Percentiles rank a stretch among this genome's conserved stretches.
Conservation (phyloP, 2,329 filamentous ascomycete species). For the Pseudogymnoascus sp. region DNA sequence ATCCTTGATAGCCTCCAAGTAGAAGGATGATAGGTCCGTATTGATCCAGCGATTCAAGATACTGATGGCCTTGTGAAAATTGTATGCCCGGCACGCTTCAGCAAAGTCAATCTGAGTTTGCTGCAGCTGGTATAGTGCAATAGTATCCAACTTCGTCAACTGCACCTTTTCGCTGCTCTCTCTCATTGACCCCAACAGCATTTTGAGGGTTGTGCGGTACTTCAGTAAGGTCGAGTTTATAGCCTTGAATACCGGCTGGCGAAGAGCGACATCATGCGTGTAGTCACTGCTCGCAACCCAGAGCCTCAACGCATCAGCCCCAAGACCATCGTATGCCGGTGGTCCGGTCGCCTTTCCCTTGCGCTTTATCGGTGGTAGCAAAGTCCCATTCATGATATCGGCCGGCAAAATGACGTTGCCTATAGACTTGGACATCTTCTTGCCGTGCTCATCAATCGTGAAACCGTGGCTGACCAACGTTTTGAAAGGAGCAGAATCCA, state of each 20-base stretch:
- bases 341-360: slow-evolving; percentile 39
- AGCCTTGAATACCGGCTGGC: slow-evolving; percentile 65
- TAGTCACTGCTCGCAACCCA: slow-evolving; percentile 93
- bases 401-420: slow-evolving; percentile 78
- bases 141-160: slow-evolving; percentile 56
- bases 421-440: slow-evolving; percentile 97
- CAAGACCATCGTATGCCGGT: slow-evolving; percentile 58
- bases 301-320: slow-evolving; percentile 76
- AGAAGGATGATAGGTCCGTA: slow-evolving; percentile 81
- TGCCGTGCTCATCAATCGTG: slow-evolving; percentile 78
- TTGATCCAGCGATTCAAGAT: slow-evolving; percentile 74
- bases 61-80: slow-evolving; percentile 72
- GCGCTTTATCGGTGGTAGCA: slow-evolving; percentile 60
- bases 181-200: slow-evolving; percentile 71
- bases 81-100: slow-evolving; percentile 57
- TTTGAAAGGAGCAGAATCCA: slow-evolving; percentile 61
- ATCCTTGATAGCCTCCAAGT: slow-evolving; percentile 88
- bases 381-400: slow-evolving; percentile 75
- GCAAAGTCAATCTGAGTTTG: slow-evolving; percentile 57
- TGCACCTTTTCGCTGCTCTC: slow-evolving; percentile 33
- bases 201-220: slow-evolving; percentile 82
- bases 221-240: slow-evolving; percentile 74
- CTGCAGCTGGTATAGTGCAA: slow-evolving; percentile 67
- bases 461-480: slow-evolving; percentile 94
- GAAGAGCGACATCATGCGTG: slow-evolving; percentile 77